These are phyloP conservation scores for Rhazya stricta DNA, from an alignment of 257 asterid genomes.

Conservation along the genomic window DNA sequence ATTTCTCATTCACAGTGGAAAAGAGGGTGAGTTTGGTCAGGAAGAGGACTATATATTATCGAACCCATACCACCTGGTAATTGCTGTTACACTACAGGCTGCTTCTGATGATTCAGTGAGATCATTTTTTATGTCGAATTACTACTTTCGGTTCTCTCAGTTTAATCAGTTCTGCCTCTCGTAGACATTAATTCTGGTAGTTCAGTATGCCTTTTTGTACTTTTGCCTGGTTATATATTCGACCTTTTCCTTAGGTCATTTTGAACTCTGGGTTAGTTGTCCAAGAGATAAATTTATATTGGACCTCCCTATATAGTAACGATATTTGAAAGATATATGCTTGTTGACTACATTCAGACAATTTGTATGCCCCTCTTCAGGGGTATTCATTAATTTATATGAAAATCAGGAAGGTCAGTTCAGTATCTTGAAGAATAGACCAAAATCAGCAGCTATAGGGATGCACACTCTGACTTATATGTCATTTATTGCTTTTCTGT, in stretches of 20 bases:
- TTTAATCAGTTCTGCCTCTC: background rate
- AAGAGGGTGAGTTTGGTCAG: constrained; percentile 73
- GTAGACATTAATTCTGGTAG: background rate
- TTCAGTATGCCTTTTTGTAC: background rate
- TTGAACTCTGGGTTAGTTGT: background rate
- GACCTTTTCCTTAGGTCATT: background rate
- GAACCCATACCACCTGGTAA: constrained; percentile 97
- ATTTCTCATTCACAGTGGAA: constrained; percentile 58
- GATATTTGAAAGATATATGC: background rate
- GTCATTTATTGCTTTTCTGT: background rate
- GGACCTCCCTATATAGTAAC: background rate
- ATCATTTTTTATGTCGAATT: background rate
- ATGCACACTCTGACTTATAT: background rate
- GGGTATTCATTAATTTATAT: background rate
- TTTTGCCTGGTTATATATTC: background rate
- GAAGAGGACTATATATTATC: constrained; percentile 84
- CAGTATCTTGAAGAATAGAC: background rate
- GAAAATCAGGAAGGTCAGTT: background rate
- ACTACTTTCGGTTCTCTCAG: background rate
- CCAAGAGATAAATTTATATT: background rate
- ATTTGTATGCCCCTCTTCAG: background rate
- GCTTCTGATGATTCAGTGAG: background rate
- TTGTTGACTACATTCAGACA: background rate
- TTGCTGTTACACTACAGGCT: constrained; percentile 13
- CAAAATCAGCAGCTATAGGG: background rate